Percentiles rank a stretch among this genome's conserved stretches.
These are phyloP conservation scores for Fonticula alba DNA, from an alignment of 78 protist genomes.

Conservation along the genomic window DNA sequence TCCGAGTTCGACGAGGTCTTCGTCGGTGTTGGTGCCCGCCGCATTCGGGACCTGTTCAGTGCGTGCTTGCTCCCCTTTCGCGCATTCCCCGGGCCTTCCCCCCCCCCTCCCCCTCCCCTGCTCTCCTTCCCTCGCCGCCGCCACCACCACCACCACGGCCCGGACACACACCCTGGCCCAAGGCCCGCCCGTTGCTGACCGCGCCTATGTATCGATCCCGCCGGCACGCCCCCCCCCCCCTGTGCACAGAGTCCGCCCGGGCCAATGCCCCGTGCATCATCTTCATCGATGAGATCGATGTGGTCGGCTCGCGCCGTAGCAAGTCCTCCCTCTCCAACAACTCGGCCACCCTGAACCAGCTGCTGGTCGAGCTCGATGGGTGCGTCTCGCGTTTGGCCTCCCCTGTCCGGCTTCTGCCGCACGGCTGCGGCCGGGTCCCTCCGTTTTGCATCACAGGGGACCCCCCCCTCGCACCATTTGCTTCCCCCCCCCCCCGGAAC, in stretches of 20 bases:
- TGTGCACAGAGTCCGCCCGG: conserved; percentile 29
- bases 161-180: too few species aligned
- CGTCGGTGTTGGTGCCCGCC: conserved; percentile 87
- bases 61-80: not conserved
- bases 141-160: not conserved
- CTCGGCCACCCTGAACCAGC: conserved; percentile 64
- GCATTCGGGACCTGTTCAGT: conserved; percentile 68
- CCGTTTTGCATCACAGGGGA: too few species aligned
- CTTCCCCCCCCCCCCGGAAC: too few species aligned
- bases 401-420: not conserved
- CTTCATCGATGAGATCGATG: conserved; percentile 88
- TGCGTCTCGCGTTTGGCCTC: conserved; percentile 12
- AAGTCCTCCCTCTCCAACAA: conserved; percentile 18
- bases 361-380: conserved; percentile 65
- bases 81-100: too few species aligned
- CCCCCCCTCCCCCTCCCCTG: not conserved
- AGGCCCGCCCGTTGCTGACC: not conserved
- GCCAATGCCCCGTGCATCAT: conserved; percentile 59
- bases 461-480: too few species aligned
- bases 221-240: not conserved
- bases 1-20: conserved; percentile 67
- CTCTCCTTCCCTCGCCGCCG: not conserved
- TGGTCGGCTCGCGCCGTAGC: conserved; percentile 62
- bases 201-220: too few species aligned
- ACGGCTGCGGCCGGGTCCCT: too few species aligned